Evolutionary conservation across 306 rosid genomes (phyloP), one percentile per base, ranked within the genome.

Genomic region (Cajanus cajan): DNA sequence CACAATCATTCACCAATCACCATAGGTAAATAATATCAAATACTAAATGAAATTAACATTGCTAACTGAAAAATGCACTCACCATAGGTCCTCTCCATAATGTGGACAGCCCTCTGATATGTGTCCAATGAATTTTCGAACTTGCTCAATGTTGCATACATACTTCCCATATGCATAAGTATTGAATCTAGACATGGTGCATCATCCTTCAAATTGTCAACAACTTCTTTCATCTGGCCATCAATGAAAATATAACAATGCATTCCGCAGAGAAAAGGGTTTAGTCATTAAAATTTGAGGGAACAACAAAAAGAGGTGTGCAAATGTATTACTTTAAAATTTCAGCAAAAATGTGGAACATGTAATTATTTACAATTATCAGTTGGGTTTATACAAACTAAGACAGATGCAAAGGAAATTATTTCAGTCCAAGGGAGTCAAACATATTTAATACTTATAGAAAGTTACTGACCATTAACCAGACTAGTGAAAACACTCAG

Each of bases 91-190:
- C 64, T 82, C 88, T 92, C 91, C 85, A 88, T 85, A 82, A 88
- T 90, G 83, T 68, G 55, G 82, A 91, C 77, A 67, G 98, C 89
- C 86, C 97, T 91, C 86, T 83, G 85, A 87, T 95, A 91, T 11
- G 77, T 57, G 58, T 80, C 75, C 68, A 87, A 16, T 11, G 97
- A 90, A 66, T 90, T 89, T 47, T 88, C 89, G 84, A 88, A 85
- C 81, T 87, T 86, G 64, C 82, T 85, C 84, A 95, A 84, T 51
- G 87, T 78, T 31, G 88, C 87, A 83, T 82, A 92, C 97, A 95
- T 88, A 74, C 96, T 91, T 71, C 98, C 98, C 98, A 95, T 93
- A 84, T 95, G 98, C 89, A 90, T 81, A 31, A 95, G 93, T 77
- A 95, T 89, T 15, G 91, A 86, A 89, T 90, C 96, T 78, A 91